Base-by-base conservation (phyloP, 23 red algal genomes). In the Gracilariopsis chorda region DNA sequence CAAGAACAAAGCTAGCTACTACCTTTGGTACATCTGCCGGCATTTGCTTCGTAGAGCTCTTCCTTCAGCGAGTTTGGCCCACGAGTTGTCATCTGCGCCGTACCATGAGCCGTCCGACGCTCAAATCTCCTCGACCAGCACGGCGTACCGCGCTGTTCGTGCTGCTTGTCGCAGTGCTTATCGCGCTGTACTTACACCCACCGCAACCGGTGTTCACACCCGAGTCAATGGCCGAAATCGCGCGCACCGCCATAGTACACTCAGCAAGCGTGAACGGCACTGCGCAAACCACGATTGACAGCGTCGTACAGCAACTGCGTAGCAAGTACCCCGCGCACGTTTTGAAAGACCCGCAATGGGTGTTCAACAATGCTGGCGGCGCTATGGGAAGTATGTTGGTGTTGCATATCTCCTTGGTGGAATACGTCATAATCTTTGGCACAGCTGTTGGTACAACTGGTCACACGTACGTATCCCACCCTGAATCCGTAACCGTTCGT, bases 381-480 rank as follows among this genome's bases (percentile, higher is more conserved):
- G 92, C 92, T 23, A 95, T 95, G 81, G 92, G 92, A 13, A 72
- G 78, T 24, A 95, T 95, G 92, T 84, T 88, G 34, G 92, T 95
- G 7, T 46, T 95, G 33, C 92, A 95, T 63, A 81, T 62, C 53
- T 81, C 70, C 5, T 59, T 95, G 24, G 40, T 59, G 23, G 92
- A 95, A 62, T 95, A 95, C 68, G 84, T 95, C 46, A 95, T 95
- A 37, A 41, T 95, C 32, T 95, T 95, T 83, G 92, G 92, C 23
- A 95, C 92, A 9, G 39, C 92, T 16, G 47, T 95, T 16, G 92
- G 92, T 5, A 95, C 92, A 43, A 33, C 48, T 39, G 92, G 92
- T 36, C 90, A 93, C 33, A 93, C 84, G 84, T 88, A 75, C 53
- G 84, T 88, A 17, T 37, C 60, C 6, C 16, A 24, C 51, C 42